Base-by-base conservation (phyloP, 2,329 filamentous ascomycete genomes). In the Ilyonectria mors-panacis region DNA sequence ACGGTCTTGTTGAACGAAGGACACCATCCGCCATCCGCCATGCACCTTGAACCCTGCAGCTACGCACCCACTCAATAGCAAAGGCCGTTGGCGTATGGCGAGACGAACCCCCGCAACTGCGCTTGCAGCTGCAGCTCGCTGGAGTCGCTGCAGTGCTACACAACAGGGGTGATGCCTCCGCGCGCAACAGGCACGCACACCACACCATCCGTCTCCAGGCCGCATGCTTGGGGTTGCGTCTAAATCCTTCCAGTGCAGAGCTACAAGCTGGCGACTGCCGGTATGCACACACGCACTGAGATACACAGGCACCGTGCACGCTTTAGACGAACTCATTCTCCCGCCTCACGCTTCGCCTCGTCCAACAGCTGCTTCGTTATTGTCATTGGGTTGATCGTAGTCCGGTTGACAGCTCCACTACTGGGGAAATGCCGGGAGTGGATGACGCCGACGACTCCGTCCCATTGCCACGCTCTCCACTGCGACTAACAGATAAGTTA, bases 361-460 rank as follows among this genome's bases (percentile, higher is more conserved):
- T 30, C 60, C 53, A 63, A 57, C 35, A 19, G 26, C n/a, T 17
- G 28, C 54, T 10, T 28, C 26, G 37, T 51, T 19, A 23, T 51
- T 60, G 26, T 30, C 17, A 56, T 60, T 48, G 26, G 57, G 56
- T 30, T 45, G 47, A 6, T 45, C 35, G 17, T 35, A 53, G 28
- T 63, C 23, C 28, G 39, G 28, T 10, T 15, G 33, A 53, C 17
- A 56, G 35, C 44, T 19, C 39, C 37, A 9, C 50, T 50, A 23
- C 56, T 48, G 63, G 57, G 57, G 35, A 56, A 54, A 65, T 55
- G 62, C 62, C 53, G 50, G 39, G 44, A 48, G 30, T 35, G 12
- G 50, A 28, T 50, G 33, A 54, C 19, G 39, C 21, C 17, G 39
- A 45, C 35, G 23, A 48, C 45, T 48, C 23, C 10, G 23, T 44